Evolutionary conservation across 768 basidiomycete species (phyloP).

Genomic region (Boletus sp.): DNA sequence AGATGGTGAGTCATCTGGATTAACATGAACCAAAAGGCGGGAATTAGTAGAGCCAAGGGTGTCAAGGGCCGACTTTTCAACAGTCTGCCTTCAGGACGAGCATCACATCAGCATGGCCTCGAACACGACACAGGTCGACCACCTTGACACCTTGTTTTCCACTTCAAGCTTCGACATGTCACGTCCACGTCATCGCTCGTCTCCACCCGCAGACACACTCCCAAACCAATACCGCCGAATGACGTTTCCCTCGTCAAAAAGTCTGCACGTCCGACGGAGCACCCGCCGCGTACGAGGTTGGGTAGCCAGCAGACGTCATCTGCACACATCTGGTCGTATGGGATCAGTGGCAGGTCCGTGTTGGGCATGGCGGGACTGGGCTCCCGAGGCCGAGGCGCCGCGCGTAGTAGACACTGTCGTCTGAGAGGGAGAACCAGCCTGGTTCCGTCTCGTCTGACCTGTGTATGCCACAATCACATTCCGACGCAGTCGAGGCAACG

Average conservation of each 20-base stretch:
- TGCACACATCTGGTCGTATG: conserved; percentile 58
- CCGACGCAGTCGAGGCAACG: neutral
- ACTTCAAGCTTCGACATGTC: too few species aligned
- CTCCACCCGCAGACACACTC: conserved; percentile 33
- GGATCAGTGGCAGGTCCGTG: conserved; percentile 42
- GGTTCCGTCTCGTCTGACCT: conserved; percentile 91
- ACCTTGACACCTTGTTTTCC: too few species aligned
- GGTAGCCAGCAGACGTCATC: conserved; percentile 73
- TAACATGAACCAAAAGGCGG: too few species aligned
- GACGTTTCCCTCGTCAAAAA: conserved; percentile 74
- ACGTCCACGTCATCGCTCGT: neutral
- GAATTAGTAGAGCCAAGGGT: too few species aligned
- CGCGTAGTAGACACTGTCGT: conserved; percentile 15
- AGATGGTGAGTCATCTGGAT: too few species aligned
- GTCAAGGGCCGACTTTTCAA: too few species aligned
- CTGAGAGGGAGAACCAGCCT: conserved; percentile 60
- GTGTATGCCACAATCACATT: neutral
- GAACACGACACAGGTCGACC: too few species aligned
- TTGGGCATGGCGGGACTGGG: neutral
- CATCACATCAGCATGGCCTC: too few species aligned
- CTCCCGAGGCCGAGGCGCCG: too few species aligned
- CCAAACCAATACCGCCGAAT: conserved; percentile 80
- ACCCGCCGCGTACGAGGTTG: conserved; percentile 43
- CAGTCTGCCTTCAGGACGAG: too few species aligned
- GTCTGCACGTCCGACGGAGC: conserved; percentile 51